Evolutionary conservation across 2,329 filamentous ascomycete genomes (phyloP).

Genomic region (Epichloe scottii): DNA sequence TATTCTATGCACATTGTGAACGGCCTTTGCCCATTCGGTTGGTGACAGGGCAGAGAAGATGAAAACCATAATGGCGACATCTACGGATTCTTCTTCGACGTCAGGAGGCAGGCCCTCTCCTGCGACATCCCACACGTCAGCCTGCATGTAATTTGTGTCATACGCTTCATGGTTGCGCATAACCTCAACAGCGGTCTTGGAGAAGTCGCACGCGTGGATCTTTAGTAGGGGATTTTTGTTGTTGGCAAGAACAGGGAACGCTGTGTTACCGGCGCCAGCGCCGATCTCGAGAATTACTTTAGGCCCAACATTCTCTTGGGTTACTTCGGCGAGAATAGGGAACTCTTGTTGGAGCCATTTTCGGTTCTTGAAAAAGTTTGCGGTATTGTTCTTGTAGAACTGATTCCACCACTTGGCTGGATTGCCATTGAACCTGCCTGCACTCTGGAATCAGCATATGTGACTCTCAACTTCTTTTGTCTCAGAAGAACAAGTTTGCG

Average conservation of each 20-base stretch:
- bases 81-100: conserved; percentile 65
- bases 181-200: conserved; percentile 84
- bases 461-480: neutral
- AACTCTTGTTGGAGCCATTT: conserved; percentile 98
- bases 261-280: conserved; percentile 90
- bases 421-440: conserved; percentile 73
- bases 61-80: conserved; percentile 90
- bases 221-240: conserved; percentile 74
- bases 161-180: conserved; percentile 75
- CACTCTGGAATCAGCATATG: conserved; percentile 25
- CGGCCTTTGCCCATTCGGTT: conserved; percentile 68
- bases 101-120: conserved; percentile 62
- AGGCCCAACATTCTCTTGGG: conserved; percentile 53
- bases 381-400: conserved; percentile 95
- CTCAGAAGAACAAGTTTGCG: neutral
- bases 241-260: conserved; percentile 75
- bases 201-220: conserved; percentile 93
- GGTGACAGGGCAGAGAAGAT: conserved; percentile 90
- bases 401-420: conserved; percentile 96
- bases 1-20: conserved; percentile 67
- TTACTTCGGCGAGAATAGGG: conserved; percentile 69
- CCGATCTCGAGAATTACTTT: conserved; percentile 77
- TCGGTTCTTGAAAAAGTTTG: conserved; percentile 97
- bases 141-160: conserved; percentile 57
- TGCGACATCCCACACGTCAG: conserved; percentile 90